These are phyloP conservation scores for Pythium monospermum DNA, from an alignment of 352 stramenopile genomes.

Conservation along the genomic window DNA sequence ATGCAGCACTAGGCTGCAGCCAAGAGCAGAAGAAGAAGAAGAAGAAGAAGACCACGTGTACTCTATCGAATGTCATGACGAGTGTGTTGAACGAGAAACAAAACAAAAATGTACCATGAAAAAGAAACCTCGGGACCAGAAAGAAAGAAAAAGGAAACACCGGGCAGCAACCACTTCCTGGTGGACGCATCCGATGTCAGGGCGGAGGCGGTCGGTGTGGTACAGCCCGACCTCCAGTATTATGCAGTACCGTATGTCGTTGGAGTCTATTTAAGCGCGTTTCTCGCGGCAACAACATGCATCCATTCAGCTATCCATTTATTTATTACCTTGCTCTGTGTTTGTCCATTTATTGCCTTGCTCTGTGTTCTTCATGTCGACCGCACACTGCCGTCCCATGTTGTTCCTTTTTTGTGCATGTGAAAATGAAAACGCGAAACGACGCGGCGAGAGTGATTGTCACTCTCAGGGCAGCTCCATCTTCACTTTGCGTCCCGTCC, in stretches of 20 bases:
- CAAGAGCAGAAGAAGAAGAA: slow-evolving; percentile 6
- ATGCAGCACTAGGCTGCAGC: slow-evolving; percentile 38
- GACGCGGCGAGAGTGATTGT: too few species aligned
- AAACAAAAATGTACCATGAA: slow-evolving; percentile 1
- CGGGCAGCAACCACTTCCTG: too few species aligned
- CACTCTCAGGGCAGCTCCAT: too few species aligned
- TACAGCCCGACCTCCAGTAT: too few species aligned
- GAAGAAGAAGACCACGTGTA: slow-evolving; percentile 18
- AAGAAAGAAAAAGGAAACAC: too few species aligned
- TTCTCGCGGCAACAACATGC: not conserved
- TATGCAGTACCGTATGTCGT: slow-evolving; percentile 19
- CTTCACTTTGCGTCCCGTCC: too few species aligned
- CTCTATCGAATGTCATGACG: slow-evolving; percentile 23
- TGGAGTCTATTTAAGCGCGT: slow-evolving; percentile 26
- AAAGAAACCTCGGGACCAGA: slow-evolving; percentile 6
- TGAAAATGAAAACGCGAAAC: too few species aligned
- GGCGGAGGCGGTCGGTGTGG: too few species aligned
- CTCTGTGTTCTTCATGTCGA: too few species aligned
- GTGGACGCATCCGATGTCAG: too few species aligned
- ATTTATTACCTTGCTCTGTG: not conserved
- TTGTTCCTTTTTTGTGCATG: too few species aligned
- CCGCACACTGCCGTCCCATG: too few species aligned
- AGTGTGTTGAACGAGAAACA: not conserved
- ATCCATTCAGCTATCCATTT: slow-evolving; percentile 1
- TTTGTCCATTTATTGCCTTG: not conserved